These are phyloP conservation scores for Carex pumila DNA, from an alignment of 176 grass and related monocot species.

Conservation along the genomic window DNA sequence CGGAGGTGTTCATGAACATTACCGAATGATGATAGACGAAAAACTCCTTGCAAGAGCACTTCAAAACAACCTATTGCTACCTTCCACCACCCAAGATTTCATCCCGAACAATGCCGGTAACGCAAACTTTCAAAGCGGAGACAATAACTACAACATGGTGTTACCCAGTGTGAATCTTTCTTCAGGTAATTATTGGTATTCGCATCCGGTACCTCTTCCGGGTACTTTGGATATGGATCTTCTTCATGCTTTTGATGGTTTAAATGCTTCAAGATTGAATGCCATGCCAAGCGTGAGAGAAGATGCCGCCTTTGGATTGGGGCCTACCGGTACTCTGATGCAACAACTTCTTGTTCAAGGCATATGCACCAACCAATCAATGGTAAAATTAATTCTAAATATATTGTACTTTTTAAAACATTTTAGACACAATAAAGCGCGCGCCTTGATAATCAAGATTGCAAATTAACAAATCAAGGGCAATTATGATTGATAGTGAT, in stretches of 20 bases:
- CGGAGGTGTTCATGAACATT: not conserved
- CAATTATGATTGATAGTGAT: too few species aligned
- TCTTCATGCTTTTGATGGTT: slow-evolving; percentile 43
- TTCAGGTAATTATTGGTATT: slow-evolving; percentile 13
- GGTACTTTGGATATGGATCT: slow-evolving; percentile 17
- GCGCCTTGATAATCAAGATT: too few species aligned
- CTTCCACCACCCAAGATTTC: not conserved
- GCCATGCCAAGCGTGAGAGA: slow-evolving; percentile 33
- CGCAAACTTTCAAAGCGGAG: not conserved
- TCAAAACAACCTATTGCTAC: slow-evolving; percentile 15
- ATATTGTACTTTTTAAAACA: too few species aligned
- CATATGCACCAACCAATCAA: slow-evolving; percentile 37
- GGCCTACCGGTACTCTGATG: slow-evolving; percentile 30
- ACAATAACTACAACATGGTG: slow-evolving; percentile 16
- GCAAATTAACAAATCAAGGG: too few species aligned
- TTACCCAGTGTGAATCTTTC: slow-evolving; percentile 35
- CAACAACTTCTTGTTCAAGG: slow-evolving; percentile 32
- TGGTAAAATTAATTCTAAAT: slow-evolving; percentile 21
- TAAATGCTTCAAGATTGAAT: slow-evolving; percentile 37
- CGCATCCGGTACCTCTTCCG: slow-evolving; percentile 3
- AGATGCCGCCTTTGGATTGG: slow-evolving; percentile 45
- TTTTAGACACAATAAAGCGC: too few species aligned
- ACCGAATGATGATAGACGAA: slow-evolving; percentile 20
- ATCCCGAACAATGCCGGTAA: not conserved
- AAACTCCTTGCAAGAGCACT: slow-evolving; percentile 22